phyloP scores from a whole-genome alignment of 1,284 basidiomycete species.

The Rhodotorula sp. region DNA sequence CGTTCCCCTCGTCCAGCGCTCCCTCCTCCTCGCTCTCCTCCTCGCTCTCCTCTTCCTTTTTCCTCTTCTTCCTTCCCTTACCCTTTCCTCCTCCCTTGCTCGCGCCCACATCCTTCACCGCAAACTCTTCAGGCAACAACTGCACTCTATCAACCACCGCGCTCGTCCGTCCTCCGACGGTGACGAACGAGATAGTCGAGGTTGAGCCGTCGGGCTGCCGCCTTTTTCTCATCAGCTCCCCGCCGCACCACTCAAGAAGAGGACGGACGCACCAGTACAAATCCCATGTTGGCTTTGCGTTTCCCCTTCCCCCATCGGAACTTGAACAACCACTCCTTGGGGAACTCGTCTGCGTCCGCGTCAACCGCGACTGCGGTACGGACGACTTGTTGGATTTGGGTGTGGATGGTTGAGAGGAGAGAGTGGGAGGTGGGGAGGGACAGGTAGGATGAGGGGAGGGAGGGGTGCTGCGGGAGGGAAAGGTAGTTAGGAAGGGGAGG shows the following conservation, averaged over 20 bases:
- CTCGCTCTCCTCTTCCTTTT: constrained; percentile 44
- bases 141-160: constrained; percentile 71
- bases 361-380: constrained; percentile 66
- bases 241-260: neutral
- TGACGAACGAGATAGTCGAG: constrained; percentile 73
- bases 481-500: neutral
- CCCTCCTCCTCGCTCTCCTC: constrained; percentile 48
- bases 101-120: constrained; percentile 57
- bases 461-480: constrained; percentile 58
- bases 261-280: constrained; percentile 58
- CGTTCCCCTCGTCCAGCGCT: constrained; percentile 45
- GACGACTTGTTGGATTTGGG: constrained; percentile 62
- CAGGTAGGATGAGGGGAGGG: constrained; percentile 62
- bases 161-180: constrained; percentile 76
- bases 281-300: constrained; percentile 51
- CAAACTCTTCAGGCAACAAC: constrained; percentile 49
- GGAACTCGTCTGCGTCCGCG: constrained; percentile 70
- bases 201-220: constrained; percentile 64
- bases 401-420: constrained; percentile 57
- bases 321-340: constrained; percentile 67
- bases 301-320: constrained; percentile 73
- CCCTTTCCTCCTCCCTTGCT: constrained; percentile 46
- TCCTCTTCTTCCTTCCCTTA: constrained; percentile 53
- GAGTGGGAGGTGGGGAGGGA: no score
- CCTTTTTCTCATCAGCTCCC: neutral